Evolutionary conservation across 345 rosid genomes (phyloP), one percentile per base, ranked within the genome.

Genomic region (Pugionium cornutum): DNA sequence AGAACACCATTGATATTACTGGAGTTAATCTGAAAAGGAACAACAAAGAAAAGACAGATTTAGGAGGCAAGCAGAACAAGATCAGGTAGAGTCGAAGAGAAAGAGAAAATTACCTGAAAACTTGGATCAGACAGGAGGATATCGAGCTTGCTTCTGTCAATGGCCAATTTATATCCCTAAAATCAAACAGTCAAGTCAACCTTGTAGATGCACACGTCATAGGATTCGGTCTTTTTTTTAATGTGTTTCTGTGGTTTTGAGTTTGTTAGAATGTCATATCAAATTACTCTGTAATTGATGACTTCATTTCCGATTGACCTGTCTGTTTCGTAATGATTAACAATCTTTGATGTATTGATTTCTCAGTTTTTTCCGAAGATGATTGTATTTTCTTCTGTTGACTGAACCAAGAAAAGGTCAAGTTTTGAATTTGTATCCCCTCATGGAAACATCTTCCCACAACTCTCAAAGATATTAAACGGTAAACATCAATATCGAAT

Each of bases 1-100:
- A 45, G 37, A 27, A 46, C 52, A 9, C 74, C 67, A 69, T 53
- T 52, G 44, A 25, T 56, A 11, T 9, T 32, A 66, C 37, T 35
- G 1, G 6, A 35, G 25, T 36, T 7, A 9, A 9, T 36, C 54
- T 46, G 27, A 46, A 34, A 33, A 8, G 30, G 3, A 43, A 8
- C 5, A 2, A 2, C 0, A 27, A 45, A 4, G 42, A 46, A 41
- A 59, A 57, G 7, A 32, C 28, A 62, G 4, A 26, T 2, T 61
- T 26, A 61, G 53, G 39, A 59, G 36, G 4, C 31, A 43, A 44
- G 34, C n/a, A 33, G 11, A 59, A 42, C 11, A 43, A 18, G 30
- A 58, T n/a, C 37, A 42, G n/a, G 7, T 30, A 4, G 26, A 33
- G 32, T 35, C 5, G 53, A 44, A 45, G 9, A 45, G 18, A 18